phyloP scores from a whole-genome alignment of 768 basidiomycete genomes.

The Trametes elegans region DNA sequence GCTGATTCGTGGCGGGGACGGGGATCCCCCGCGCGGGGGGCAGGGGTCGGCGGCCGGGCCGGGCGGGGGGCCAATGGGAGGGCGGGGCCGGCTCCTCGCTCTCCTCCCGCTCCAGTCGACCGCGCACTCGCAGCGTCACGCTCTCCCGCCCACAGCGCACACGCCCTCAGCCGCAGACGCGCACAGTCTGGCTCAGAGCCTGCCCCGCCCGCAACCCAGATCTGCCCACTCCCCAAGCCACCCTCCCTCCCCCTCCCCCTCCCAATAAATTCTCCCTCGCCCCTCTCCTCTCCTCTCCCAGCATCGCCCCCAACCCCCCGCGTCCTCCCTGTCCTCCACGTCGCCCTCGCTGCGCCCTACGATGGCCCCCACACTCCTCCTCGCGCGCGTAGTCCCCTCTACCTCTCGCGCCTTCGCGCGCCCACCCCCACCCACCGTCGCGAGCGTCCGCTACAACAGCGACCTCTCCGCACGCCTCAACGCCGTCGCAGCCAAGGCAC shows the following conservation, averaged over 20 bases:
- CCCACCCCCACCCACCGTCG: conserved; percentile 19
- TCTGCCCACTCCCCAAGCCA: too few species aligned
- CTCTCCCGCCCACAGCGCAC: not conserved
- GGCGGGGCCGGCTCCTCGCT: not conserved
- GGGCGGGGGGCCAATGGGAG: conserved; percentile 3
- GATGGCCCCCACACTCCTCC: conserved; percentile 32
- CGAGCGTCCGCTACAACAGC: conserved; percentile 21
- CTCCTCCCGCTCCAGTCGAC: not conserved
- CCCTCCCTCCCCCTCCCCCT: not conserved
- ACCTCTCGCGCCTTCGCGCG: conserved; percentile 23
- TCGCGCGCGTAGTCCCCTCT: conserved; percentile 23
- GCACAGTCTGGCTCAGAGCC: conserved; percentile 3
- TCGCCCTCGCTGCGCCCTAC: conserved; percentile 16
- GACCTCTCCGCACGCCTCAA: conserved; percentile 16
- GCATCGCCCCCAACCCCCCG: conserved; percentile 17
- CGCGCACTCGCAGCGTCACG: not conserved
- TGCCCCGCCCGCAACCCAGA: not conserved
- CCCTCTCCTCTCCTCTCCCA: conserved; percentile 17
- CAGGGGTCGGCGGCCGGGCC: conserved; percentile 9
- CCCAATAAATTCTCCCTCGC: conserved; percentile 18
- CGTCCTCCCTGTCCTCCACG: conserved; percentile 16
- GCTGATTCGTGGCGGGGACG: not conserved
- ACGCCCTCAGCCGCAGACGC: not conserved
- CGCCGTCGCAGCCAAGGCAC: conserved; percentile 24
- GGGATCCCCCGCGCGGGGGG: conserved; percentile 10